Evolutionary conservation across 495 filamentous ascomycete genomes (phyloP), one percentile per base, ranked within the genome.

Genomic region (Penicillium turbatum): DNA sequence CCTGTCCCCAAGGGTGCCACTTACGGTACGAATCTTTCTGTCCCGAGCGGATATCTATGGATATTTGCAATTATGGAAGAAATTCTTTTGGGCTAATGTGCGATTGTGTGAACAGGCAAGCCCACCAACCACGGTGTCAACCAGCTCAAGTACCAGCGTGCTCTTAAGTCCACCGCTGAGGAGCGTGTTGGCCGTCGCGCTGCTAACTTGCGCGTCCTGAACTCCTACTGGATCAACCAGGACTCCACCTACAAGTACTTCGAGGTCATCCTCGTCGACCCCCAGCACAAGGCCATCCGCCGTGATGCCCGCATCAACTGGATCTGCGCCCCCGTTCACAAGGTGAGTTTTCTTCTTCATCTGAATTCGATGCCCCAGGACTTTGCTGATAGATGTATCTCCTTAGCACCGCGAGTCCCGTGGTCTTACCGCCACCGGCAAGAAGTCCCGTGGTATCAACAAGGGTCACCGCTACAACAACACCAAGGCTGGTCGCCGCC

Each of bases 151-250:
- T 97, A 96, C 88, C 95, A 98, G 84, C 91, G 92, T 77, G 97
- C 93, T 55, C 91, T 97, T 68, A 86, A 85, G 72, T 83, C 91
- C 64, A 97, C 93, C 63, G 93, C 93, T 73, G 93, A 98, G 82
- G 93, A 97, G 88, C 95, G 93, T 87, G 92, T 97, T 69, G 93
- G 95, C 67, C 91, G 92, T 73, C 91, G 92, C 71, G 96, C 90
- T 81, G 90, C 91, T 79, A 98, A 98, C 81, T 79, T 98, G 75
- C 88, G 93, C 64, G 95, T 99, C 63, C 85, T 99, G 72, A 99
- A 97, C 84, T 96, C 91, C 63, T 99, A 99, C 90, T 99, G 93
- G 93, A 90, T 97, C 86, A 99, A 99, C 85, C 93, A 99, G 83
- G 93, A 99, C 82, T 96, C 92, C 50, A 97, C 93, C 78, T 99